phyloP scores from a whole-genome alignment of 2,329 filamentous ascomycete species.

The Fusarium neocosmosporiellum region DNA sequence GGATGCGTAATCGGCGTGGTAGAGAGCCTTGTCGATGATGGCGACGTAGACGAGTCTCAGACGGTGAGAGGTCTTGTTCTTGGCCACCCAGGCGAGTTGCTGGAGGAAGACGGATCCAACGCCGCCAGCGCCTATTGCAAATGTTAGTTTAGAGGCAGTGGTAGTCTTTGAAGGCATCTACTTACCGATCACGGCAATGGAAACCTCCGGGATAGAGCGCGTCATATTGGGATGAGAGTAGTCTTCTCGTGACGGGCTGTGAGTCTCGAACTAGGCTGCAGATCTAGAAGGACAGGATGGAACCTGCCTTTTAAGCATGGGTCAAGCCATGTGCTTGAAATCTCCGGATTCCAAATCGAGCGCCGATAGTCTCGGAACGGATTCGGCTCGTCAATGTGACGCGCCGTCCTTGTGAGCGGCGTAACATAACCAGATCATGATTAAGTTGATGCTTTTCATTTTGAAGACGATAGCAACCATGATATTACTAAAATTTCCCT shows the following conservation, averaged over 20 bases:
- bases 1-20: conserved; percentile 76
- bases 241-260: not conserved
- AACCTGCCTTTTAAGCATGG: not conserved
- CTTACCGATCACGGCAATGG: conserved; percentile 64
- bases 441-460: not conserved
- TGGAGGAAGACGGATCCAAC: conserved; percentile 92
- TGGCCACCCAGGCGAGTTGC: conserved; percentile 79
- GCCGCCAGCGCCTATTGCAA: conserved; percentile 81
- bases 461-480: not conserved
- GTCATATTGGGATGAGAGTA: not conserved
- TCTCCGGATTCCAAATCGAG: not conserved
- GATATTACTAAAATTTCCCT: not conserved
- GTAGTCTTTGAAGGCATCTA: not conserved
- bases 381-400: not conserved
- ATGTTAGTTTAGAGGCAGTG: conserved; percentile 18
- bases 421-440: not conserved
- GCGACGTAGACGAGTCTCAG: conserved; percentile 86
- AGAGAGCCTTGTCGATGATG: conserved; percentile 85
- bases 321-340: not conserved
- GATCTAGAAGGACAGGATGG: not conserved
- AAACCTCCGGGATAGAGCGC: conserved; percentile 47
- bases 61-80: conserved; percentile 69
- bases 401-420: not conserved
- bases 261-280: not conserved
- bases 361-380: not conserved